Conservation (phyloP, 257 asterid genomes). For the Verbena officinalis region DNA sequence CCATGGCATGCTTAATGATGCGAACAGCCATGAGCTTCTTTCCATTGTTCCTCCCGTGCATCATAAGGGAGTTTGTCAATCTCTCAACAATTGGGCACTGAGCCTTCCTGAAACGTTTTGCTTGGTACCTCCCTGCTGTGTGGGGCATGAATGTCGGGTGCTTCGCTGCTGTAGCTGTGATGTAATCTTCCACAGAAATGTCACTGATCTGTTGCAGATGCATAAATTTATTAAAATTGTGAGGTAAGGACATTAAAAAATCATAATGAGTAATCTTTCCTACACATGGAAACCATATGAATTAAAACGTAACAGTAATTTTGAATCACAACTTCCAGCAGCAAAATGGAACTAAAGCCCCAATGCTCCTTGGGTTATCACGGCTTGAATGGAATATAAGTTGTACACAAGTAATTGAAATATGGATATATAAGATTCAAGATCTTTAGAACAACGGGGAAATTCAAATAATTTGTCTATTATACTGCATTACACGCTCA, state of each 20-base stretch:
- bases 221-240: no score
- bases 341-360: not conserved
- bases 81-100: slow-evolving; percentile 88
- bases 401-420: not conserved
- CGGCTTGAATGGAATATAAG: not conserved
- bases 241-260: not conserved
- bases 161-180: slow-evolving; percentile 75
- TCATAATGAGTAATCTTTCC: not conserved
- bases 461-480: no score
- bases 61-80: slow-evolving; percentile 64
- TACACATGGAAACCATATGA: not conserved
- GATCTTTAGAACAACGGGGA: no score
- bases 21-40: slow-evolving; percentile 63
- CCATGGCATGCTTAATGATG: slow-evolving; percentile 61
- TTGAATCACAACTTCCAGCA: not conserved
- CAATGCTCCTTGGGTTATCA: not conserved
- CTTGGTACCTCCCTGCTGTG: slow-evolving; percentile 90
- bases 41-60: slow-evolving; percentile 62
- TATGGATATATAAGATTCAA: not conserved
- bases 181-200: slow-evolving; percentile 69
- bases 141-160: slow-evolving; percentile 67
- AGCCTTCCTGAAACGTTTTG: slow-evolving; percentile 79
- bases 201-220: slow-evolving; percentile 29
- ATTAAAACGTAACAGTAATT: not conserved
- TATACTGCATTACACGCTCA: no score